Conservation (phyloP, 768 basidiomycete species). For the Xerocomellus intermedius region DNA sequence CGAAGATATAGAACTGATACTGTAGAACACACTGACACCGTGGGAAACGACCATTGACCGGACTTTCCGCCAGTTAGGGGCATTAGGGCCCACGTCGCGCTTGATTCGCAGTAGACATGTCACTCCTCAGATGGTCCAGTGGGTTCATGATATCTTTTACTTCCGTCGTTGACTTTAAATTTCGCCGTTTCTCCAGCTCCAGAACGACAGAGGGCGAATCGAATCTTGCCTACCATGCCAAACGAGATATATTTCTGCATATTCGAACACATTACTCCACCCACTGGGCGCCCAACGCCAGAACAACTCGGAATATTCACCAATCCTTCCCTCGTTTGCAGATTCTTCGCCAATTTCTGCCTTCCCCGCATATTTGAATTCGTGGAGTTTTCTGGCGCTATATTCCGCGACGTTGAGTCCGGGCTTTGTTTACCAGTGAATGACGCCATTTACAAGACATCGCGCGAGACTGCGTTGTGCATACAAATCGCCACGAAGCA, state of each 20-base stretch:
- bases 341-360: slow-evolving; percentile 40
- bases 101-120: not conserved
- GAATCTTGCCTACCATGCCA: slow-evolving; percentile 35
- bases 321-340: slow-evolving; percentile 41
- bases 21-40: no score
- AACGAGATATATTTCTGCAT: slow-evolving; percentile 46
- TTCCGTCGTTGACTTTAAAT: not conserved
- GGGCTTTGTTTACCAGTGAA: not conserved
- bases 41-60: no score
- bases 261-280: slow-evolving; percentile 32
- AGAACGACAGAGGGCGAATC: slow-evolving; percentile 12
- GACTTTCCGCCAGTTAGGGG: no score
- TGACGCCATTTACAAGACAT: not conserved
- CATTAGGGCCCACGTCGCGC: no score
- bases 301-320: slow-evolving; percentile 14
- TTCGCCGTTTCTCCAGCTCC: slow-evolving; percentile 22
- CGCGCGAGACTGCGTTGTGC: slow-evolving; percentile 21
- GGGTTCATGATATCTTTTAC: not conserved
- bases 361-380: slow-evolving; percentile 41
- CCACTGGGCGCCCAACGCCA: slow-evolving; percentile 4
- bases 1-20: not conserved
- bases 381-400: slow-evolving; percentile 22
- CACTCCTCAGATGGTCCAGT: slow-evolving; percentile 7
- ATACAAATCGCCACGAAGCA: slow-evolving; percentile 24
- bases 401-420: slow-evolving; percentile 9